Percentiles rank a stretch among this genome's conserved stretches.
Conservation (phyloP, 768 basidiomycete species). For the Astraeus odoratus region DNA sequence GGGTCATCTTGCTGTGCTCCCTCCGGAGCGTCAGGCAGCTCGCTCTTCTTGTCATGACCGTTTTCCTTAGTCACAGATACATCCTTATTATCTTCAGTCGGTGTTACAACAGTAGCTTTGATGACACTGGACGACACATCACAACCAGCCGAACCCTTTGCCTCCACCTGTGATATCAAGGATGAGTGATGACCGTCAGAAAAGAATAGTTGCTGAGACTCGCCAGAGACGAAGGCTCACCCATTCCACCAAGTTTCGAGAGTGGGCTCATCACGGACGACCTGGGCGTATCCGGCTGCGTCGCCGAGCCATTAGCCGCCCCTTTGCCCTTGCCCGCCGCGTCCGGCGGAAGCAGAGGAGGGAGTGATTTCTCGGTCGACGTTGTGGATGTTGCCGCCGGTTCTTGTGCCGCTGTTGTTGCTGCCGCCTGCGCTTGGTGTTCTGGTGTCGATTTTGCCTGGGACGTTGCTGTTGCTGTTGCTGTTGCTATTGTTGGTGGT, state of each 20-base stretch:
- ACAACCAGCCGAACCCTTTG: conserved; percentile 1
- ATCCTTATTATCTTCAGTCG: conserved; percentile 20
- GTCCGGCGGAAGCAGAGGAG: not conserved
- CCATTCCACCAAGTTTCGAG: conserved; percentile 12
- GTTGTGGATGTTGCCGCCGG: not conserved
- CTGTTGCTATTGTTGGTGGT: not conserved
- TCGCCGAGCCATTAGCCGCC: not conserved
- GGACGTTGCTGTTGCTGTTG: not conserved
- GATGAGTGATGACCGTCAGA: conserved; percentile 28
- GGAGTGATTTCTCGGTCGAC: conserved; percentile 1
- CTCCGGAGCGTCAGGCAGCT: not conserved
- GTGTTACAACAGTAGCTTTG: conserved; percentile 22
- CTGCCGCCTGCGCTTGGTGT: not conserved
- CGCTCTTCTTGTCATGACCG: not conserved
- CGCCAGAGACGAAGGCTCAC: conserved; percentile 28
- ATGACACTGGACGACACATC: conserved; percentile 10
- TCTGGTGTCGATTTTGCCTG: not conserved
- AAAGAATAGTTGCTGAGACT: conserved; percentile 14
- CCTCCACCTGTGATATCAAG: conserved; percentile 14
- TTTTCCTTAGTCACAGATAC: conserved; percentile 15
- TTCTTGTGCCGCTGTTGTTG: not conserved
- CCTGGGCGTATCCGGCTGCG: not conserved
- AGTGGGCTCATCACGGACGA: not conserved
- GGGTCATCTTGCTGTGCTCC: not conserved
- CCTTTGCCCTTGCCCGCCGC: conserved; percentile 8